Evolutionary conservation across 1,284 basidiomycete species (phyloP), one percentile per base, ranked within the genome.

Genomic region (Trametes hirsuta): DNA sequence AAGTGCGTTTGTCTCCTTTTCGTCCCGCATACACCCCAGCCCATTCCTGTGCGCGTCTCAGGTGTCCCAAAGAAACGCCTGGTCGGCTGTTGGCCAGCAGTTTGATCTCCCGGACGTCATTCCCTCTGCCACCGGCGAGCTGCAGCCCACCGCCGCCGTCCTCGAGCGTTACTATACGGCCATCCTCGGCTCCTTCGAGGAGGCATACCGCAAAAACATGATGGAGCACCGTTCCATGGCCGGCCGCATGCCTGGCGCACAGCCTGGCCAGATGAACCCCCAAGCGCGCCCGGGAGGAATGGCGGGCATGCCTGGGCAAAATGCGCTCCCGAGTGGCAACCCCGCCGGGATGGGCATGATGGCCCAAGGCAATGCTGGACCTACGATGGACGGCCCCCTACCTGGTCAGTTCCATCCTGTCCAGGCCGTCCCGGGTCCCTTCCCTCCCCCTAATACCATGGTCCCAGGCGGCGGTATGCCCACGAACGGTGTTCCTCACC

Each of bases 111-210:
- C 88, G 39, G 87, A 89, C 60, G 79, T 83, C 58, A 79, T 83
- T 59, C 79, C 81, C 22, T 71, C 79, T 25, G 65, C 59, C 34
- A 73, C 77, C 12, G 80, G 77, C 59, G 80, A 80, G 42, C 58
- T 61, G 18, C 77, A 78, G n/a, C 73, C 80, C 44, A 82, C 84
- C 11, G 79, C 82, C 22, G 67, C 69, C 22, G 65, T 82, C 59
- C 74, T 93, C 52, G 79, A 79, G 25, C 78, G 84, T 47, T 81
- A 84, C 69, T 92, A 90, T 71, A 79, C 76, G 70, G 75, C 72
- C 21, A 78, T 93, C 60, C 76, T 92, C 22, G 76, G 77, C 39
- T 86, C 88, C 4, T 89, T 92, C 66, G 90, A 93, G 71, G 86
- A 89, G 36, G 71, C 77, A 36, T 89, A 86, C 71, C 81, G 81